Evolutionary conservation across 2,329 filamentous ascomycete species (phyloP).

Genomic region (Gyromitra esculenta): DNA sequence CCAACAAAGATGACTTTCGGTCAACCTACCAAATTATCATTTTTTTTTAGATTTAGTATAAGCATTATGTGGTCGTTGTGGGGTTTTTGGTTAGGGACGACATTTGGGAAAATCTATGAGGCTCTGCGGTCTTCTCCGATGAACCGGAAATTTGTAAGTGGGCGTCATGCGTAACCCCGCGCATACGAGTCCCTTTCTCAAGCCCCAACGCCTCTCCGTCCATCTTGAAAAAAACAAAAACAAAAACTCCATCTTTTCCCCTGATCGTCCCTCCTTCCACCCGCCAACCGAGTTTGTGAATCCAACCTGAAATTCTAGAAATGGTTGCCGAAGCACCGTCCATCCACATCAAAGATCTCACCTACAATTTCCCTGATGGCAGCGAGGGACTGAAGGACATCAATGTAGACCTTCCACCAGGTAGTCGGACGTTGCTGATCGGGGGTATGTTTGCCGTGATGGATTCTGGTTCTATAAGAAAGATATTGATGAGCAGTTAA

Average conservation of each 20-base stretch:
- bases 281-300: neutral
- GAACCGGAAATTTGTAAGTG: conserved; percentile 3
- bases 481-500: conserved; percentile 1
- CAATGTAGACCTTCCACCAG: conserved; percentile 77
- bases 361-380: conserved; percentile 88
- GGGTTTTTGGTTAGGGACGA: too few relatives aligned
- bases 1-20: too few relatives aligned
- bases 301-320: conserved; percentile 16
- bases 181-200: conserved; percentile 23
- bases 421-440: conserved; percentile 88
- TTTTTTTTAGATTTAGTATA: too few relatives aligned
- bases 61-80: too few relatives aligned
- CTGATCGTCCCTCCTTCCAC: neutral
- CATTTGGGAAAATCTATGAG: neutral
- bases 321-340: conserved; percentile 63
- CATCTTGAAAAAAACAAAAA: conserved; percentile 10
- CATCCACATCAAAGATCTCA: conserved; percentile 78
- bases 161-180: conserved; percentile 23
- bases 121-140: conserved; percentile 38
- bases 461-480: neutral
- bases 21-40: too few relatives aligned
- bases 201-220: conserved; percentile 2
- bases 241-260: neutral
- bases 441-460: conserved; percentile 65
- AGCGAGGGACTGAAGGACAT: conserved; percentile 80